Percentiles rank a stretch among this genome's conserved stretches.
These are phyloP conservation scores for Arabidopsis hybrid DNA, from an alignment of 441 rosid genomes.

Conservation along the genomic window DNA sequence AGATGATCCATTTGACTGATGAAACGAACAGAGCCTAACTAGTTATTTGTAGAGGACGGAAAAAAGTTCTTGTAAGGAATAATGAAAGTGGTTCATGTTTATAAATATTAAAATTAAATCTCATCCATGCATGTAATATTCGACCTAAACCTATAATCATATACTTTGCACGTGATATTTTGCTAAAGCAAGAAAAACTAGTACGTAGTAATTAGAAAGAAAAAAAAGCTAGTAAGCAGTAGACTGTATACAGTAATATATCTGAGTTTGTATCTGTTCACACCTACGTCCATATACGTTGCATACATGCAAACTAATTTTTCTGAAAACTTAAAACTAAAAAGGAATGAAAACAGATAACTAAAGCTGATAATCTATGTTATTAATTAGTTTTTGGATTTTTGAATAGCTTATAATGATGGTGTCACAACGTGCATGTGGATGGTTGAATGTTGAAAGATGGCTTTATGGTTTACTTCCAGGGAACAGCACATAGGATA, in stretches of 20 bases:
- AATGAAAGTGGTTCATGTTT: neutral
- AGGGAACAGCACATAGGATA: constrained; percentile 48
- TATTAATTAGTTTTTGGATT: constrained; percentile 27
- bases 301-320: constrained; percentile 24
- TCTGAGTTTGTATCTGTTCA: constrained; percentile 26
- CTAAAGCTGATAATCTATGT: constrained; percentile 41
- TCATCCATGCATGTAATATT: constrained; percentile 39
- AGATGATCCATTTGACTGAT: no score
- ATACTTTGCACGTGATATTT: constrained; percentile 38
- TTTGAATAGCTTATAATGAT: constrained; percentile 45
- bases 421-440: constrained; percentile 54
- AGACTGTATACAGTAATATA: constrained; percentile 8
- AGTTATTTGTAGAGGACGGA: constrained; percentile 7
- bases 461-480: constrained; percentile 46
- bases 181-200: constrained; percentile 34
- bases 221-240: no score
- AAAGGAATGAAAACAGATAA: constrained; percentile 18
- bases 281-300: constrained; percentile 21
- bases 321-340: neutral
- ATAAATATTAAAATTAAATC: neutral
- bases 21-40: neutral
- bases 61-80: neutral
- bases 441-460: constrained; percentile 47
- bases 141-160: constrained; percentile 16
- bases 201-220: neutral